phyloP scores from a whole-genome alignment of 1,139 yeast genomes.

The Blastobotrys indianensis region DNA sequence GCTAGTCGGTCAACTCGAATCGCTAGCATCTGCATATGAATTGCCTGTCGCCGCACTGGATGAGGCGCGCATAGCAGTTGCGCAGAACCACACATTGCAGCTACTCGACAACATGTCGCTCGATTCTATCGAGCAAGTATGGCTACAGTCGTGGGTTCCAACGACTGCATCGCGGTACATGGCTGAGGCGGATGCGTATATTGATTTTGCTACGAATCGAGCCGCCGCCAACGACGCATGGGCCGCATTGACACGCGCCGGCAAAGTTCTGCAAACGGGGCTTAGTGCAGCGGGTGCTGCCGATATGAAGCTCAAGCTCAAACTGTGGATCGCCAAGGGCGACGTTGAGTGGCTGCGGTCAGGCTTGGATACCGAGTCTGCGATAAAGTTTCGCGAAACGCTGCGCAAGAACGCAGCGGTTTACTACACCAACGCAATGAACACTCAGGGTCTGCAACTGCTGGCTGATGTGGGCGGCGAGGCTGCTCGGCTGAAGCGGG shows the following conservation, averaged over 20 bases:
- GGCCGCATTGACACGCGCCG: conserved; percentile 15
- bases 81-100: conserved; percentile 10
- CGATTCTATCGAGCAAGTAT: conserved; percentile 9
- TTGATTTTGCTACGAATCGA: conserved; percentile 19
- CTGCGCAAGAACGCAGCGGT: conserved; percentile 22
- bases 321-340: conserved; percentile 23
- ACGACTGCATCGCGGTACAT: conserved; percentile 18
- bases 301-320: conserved; percentile 10
- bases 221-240: conserved; percentile 5
- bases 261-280: conserved; percentile 10
- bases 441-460: conserved; percentile 11
- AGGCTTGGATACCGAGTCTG: conserved; percentile 17
- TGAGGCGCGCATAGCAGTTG: conserved; percentile 20
- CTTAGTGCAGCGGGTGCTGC: conserved; percentile 3
- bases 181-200: conserved; percentile 23
- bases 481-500: conserved; percentile 15
- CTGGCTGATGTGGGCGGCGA: conserved; percentile 13
- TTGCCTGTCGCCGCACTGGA: conserved; percentile 1
- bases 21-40: neutral
- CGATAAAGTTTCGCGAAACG: conserved; percentile 19
- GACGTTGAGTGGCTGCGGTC: conserved; percentile 26
- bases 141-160: conserved; percentile 19
- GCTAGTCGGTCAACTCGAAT: neutral
- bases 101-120: neutral
- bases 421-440: conserved; percentile 23